Evolutionary conservation across 1,284 basidiomycete species (phyloP).

Genomic region (Salmacisia buchloeana): DNA sequence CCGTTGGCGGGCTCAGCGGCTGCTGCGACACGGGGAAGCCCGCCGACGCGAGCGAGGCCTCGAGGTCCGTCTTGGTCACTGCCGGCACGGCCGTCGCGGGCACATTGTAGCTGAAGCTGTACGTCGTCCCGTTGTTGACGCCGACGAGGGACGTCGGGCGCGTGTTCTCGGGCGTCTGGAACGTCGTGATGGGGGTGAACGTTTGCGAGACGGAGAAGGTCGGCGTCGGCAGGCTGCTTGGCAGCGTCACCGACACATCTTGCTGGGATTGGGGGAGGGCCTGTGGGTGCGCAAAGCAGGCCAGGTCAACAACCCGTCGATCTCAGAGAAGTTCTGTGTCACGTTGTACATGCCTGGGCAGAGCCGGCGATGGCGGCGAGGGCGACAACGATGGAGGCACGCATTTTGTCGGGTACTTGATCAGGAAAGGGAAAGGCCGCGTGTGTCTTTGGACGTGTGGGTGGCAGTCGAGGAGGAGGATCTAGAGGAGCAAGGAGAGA

Average conservation of each 20-base stretch:
- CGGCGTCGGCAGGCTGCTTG: background rate
- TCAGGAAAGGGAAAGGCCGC: background rate
- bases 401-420: background rate
- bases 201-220: background rate
- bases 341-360: background rate
- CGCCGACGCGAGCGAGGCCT: background rate
- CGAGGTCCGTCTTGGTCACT: background rate
- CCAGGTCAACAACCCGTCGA: background rate
- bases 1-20: background rate
- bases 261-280: background rate
- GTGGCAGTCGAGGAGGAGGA: background rate
- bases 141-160: background rate
- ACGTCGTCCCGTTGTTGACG: background rate
- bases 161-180: background rate
- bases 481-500: background rate
- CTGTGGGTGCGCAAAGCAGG: background rate
- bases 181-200: conserved; percentile 5
- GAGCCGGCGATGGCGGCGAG: conserved; percentile 6
- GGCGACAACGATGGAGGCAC: background rate
- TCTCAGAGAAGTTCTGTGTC: background rate
- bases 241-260: background rate
- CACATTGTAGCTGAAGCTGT: conserved; percentile 6
- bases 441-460: background rate
- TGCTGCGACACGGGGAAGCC: background rate
- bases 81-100: background rate